These are phyloP conservation scores for Paraglomus occultum DNA, from an alignment of 192 early-diverging fungal genomes.

Conservation along the genomic window DNA sequence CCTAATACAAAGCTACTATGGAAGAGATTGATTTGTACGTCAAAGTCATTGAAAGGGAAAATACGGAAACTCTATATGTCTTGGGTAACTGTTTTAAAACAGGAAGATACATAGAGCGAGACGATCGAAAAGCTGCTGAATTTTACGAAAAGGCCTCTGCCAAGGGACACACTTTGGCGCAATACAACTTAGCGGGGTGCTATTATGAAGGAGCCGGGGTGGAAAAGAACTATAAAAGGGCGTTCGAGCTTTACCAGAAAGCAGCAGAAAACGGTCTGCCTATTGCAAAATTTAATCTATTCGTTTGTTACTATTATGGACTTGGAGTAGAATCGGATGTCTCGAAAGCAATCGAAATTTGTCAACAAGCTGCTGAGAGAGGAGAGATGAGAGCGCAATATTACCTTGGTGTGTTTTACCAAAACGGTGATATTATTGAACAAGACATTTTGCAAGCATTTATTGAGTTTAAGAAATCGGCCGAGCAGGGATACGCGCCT, in stretches of 20 bases:
- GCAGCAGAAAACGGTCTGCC: slow-evolving; percentile 13
- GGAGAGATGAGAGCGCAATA: slow-evolving; percentile 6
- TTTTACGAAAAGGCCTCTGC: no score
- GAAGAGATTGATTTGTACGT: no score
- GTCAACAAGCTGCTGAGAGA: slow-evolving; percentile 5
- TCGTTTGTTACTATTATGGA: slow-evolving; percentile 23
- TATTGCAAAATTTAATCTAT: background rate
- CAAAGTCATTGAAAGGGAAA: no score
- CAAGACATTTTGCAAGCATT: slow-evolving; percentile 9
- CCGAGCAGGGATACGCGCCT: slow-evolving; percentile 23
- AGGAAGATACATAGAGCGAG: no score
- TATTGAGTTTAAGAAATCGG: slow-evolving; percentile 13
- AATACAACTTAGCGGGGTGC: slow-evolving; percentile 58
- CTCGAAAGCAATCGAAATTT: slow-evolving; percentile 12
- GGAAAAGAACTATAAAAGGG: background rate
- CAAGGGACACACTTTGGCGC: no score
- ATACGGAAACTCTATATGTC: no score
- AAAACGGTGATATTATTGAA: slow-evolving; percentile 9
- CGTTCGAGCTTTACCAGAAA: slow-evolving; percentile 13
- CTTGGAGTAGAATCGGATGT: slow-evolving; percentile 3
- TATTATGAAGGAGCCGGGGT: slow-evolving; percentile 57
- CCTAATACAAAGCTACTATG: no score
- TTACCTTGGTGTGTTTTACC: slow-evolving; percentile 24
- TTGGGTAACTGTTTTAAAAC: no score
- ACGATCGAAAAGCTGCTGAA: no score